Evolutionary conservation across 768 basidiomycete genomes (phyloP).

Genomic region (Rubroboletus satanas): DNA sequence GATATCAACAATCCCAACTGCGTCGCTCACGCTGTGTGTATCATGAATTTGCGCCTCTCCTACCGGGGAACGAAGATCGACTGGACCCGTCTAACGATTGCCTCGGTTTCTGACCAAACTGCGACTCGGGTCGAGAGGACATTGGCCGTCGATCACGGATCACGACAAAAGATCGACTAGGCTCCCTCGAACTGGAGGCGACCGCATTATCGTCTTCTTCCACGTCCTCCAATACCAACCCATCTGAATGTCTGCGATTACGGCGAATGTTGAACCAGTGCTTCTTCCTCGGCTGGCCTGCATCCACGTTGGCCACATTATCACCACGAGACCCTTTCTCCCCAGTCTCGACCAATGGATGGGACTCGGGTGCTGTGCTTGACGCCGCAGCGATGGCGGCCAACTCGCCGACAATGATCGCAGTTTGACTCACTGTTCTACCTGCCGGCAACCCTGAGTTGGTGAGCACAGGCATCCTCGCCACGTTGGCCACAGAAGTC

Average conservation of each 20-base stretch:
- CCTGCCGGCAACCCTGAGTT: conserved; percentile 47
- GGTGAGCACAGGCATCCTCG: conserved; percentile 37
- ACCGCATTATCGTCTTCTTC: conserved; percentile 19
- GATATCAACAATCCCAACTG: conserved; percentile 10
- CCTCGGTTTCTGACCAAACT: conserved; percentile 20
- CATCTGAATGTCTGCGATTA: conserved; percentile 57
- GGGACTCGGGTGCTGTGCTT: conserved; percentile 16
- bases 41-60: conserved; percentile 30
- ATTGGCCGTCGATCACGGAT: conserved; percentile 54
- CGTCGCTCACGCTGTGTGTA: background rate
- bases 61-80: conserved; percentile 26
- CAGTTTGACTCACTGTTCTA: conserved; percentile 79
- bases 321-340: conserved; percentile 19
- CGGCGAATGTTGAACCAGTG: conserved; percentile 67
- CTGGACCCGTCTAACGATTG: conserved; percentile 31
- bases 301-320: conserved; percentile 35
- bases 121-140: conserved; percentile 24
- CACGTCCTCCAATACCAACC: conserved; percentile 35
- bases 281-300: conserved; percentile 54
- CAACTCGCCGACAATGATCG: conserved; percentile 69
- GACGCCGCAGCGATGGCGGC: conserved; percentile 22
- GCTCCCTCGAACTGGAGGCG: conserved; percentile 33
- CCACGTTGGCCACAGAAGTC: conserved; percentile 45
- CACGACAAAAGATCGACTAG: conserved; percentile 63
- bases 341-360: conserved; percentile 18